phyloP scores from a whole-genome alignment of 225 moss, liverwort and hornwort genomes.

The Climacium dendroides region DNA sequence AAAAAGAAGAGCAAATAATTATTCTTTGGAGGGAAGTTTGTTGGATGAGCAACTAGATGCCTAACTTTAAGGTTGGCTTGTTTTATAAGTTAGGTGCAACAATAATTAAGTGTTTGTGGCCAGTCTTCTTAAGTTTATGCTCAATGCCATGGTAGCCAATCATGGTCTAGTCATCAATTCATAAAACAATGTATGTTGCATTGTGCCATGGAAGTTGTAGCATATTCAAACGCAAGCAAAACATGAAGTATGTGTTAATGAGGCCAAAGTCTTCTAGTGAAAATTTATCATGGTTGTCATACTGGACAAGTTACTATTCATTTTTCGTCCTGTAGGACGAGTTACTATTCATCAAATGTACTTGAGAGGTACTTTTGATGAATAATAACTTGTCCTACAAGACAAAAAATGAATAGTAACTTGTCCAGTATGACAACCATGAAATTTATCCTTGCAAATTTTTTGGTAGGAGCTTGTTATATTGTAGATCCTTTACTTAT shows the following conservation, averaged over 20 bases:
- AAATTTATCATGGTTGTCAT: too few relatives aligned
- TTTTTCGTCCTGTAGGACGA: too few relatives aligned
- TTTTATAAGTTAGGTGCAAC: fast-evolving
- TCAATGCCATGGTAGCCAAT: background rate
- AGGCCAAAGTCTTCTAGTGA: background rate
- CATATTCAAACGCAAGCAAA: fast-evolving
- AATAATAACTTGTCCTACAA: too few relatives aligned
- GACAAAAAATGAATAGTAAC: too few relatives aligned
- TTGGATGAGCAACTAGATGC: fast-evolving
- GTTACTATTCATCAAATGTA: too few relatives aligned
- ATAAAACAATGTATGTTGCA: background rate
- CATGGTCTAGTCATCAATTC: fast-evolving
- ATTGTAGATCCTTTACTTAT: fast-evolving
- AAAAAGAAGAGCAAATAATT: background rate
- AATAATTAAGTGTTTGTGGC: background rate
- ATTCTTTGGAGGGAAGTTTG: fast-evolving
- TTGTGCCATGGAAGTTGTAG: background rate
- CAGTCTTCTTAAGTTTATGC: fast-evolving
- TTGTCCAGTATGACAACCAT: too few relatives aligned
- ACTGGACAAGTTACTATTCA: too few relatives aligned
- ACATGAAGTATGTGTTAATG: fast-evolving
- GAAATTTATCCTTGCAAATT: too few relatives aligned
- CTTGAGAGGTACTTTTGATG: too few relatives aligned
- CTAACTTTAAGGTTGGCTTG: fast-evolving
- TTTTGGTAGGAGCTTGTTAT: background rate